Base-by-base conservation (phyloP, 2,329 filamentous ascomycete species). In the Colletotrichum gigasporum region DNA sequence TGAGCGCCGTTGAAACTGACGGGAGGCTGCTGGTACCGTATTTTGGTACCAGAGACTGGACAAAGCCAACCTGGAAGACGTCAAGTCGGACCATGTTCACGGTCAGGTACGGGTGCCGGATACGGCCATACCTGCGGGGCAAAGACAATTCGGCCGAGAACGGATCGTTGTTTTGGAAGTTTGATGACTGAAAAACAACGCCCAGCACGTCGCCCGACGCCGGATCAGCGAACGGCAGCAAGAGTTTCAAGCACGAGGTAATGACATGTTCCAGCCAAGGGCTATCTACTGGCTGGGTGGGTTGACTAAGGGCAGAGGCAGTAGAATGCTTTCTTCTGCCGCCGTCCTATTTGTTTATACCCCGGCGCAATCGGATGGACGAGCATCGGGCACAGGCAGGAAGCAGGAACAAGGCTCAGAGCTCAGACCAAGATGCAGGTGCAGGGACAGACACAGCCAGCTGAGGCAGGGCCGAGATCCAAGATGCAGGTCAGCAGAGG, bases 401-500 rank as follows among this genome's bases (percentile, higher is more conserved):
- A 34, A 12, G 16, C 24, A 14, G 48, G 37, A 5, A 26, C 24
- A 37, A 35, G 28, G n/a, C 34, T 42, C 37, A 11, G 11, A 44
- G 48, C 3, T 48, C 22, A 48, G n/a, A 16, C 44, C 32, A 18
- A 22, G 47, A 26, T 32, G 47, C 47, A 51, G 12, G 42, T 47
- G 22, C 4, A 51, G 12, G 42, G 24, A 24, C 4, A 47, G 42
- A 30, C 24, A n/a, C 24, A 47, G 42, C 20, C 14, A 22, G 26
- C 16, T 22, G 16, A 2, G 16, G 16, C 22, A 45, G n/a, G 37
- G 20, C 30, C 32, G 34, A 47, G 37, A 22, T 1, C 4, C 1
- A 44, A 58, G 14, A 22, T 47, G 53, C 41, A 56, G 41, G 28
- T 47, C 44, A 53, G 53, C 24, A 61, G 39, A 55, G 51, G 30